These are phyloP conservation scores for Peronospora belbahrii DNA, from an alignment of 352 stramenopile species.

Conservation along the genomic window DNA sequence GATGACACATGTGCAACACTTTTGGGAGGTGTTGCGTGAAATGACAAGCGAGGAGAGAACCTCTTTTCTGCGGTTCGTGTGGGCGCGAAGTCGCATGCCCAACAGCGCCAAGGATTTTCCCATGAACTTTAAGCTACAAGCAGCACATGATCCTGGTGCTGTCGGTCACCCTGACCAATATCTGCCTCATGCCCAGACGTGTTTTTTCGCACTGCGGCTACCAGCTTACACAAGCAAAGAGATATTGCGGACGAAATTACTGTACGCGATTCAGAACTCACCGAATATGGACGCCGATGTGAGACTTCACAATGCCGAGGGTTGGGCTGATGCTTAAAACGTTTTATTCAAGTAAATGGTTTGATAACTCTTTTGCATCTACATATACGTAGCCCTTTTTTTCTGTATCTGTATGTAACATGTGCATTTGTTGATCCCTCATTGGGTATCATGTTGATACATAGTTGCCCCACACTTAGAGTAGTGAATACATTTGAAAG, in stretches of 20 bases:
- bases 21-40: conserved; percentile 95
- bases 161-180: conserved; percentile 82
- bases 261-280: conserved; percentile 94
- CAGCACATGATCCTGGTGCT: conserved; percentile 72
- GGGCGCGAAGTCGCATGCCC: conserved; percentile 94
- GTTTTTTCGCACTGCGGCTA: conserved; percentile 97
- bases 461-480: too few species aligned
- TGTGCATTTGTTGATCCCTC: too few species aligned
- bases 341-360: not conserved
- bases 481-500: too few species aligned
- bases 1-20: conserved; percentile 87
- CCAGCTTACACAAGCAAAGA: conserved; percentile 92
- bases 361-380: too few species aligned
- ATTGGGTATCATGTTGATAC: too few species aligned
- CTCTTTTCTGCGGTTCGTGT: conserved; percentile 96
- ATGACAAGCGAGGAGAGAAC: conserved; percentile 93
- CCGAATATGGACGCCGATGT: conserved; percentile 93
- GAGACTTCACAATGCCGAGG: conserved; percentile 87
- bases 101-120: conserved; percentile 95
- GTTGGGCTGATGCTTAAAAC: conserved; percentile 74
- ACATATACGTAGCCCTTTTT: not conserved
- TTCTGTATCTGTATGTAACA: too few species aligned
- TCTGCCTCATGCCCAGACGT: conserved; percentile 97
- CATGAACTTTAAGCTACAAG: conserved; percentile 91
- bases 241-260: conserved; percentile 73